Conservation (phyloP, 2,329 filamentous ascomycete species). For the Pyricularia pennisetigena region DNA sequence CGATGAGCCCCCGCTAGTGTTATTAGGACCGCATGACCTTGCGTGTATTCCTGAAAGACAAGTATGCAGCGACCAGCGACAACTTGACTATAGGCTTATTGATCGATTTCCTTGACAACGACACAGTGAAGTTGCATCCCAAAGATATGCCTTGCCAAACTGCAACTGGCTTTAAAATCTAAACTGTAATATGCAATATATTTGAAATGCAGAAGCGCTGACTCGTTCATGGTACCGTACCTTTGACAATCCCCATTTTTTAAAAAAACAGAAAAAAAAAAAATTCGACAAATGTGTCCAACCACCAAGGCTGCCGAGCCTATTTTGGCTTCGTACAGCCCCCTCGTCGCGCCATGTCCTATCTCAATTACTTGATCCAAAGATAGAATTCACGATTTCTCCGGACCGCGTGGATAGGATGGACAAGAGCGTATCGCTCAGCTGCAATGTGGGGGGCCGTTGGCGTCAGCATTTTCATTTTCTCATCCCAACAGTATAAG, state of each 20-base stretch:
- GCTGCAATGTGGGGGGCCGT: constrained; percentile 25
- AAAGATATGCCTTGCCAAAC: background rate
- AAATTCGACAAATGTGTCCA: background rate
- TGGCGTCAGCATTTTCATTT: constrained; percentile 9
- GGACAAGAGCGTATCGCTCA: constrained; percentile 75
- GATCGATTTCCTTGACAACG: background rate
- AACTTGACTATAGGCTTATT: background rate
- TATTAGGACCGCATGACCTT: too few species aligned
- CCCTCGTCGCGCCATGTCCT: background rate
- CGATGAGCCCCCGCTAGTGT: too few species aligned
- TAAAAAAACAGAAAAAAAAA: background rate
- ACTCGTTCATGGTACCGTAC: background rate
- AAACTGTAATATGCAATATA: background rate
- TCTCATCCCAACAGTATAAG: background rate
- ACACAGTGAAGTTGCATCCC: background rate
- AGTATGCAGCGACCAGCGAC: too few species aligned
- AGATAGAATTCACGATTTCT: constrained; percentile 69
- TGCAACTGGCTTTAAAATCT: background rate
- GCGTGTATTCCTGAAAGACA: too few species aligned
- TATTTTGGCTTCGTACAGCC: background rate
- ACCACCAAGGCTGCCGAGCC: background rate
- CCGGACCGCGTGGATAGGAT: constrained; percentile 67
- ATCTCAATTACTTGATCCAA: constrained; percentile 28
- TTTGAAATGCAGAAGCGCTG: background rate
- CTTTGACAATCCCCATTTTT: background rate